These are phyloP conservation scores for Cucurbita ficifolia DNA, from an alignment of 306 rosid genomes.

Conservation along the genomic window DNA sequence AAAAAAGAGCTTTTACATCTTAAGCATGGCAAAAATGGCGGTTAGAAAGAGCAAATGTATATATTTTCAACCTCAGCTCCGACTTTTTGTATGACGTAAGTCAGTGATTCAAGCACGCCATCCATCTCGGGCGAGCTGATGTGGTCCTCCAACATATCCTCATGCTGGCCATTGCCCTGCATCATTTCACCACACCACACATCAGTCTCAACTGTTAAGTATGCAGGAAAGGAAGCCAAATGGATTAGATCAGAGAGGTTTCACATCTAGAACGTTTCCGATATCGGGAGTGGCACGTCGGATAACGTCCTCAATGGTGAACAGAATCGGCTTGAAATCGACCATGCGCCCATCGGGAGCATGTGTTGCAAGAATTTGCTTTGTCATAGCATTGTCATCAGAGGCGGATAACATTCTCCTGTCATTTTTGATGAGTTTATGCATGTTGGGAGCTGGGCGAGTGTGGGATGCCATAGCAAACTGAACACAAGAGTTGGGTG, in stretches of 20 bases:
- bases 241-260: slow-evolving; percentile 1
- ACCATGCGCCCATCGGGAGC: slow-evolving; percentile 40
- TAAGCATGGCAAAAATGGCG: not conserved
- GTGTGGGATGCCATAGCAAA: slow-evolving; percentile 22
- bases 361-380: slow-evolving; percentile 63
- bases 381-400: slow-evolving; percentile 58
- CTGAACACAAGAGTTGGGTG: not conserved
- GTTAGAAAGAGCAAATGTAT: not conserved
- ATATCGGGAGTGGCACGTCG: slow-evolving; percentile 24
- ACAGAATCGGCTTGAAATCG: slow-evolving; percentile 51
- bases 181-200: not conserved
- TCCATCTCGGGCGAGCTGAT: slow-evolving; percentile 26
- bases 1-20: not conserved
- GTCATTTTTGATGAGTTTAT: slow-evolving; percentile 17
- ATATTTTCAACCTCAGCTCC: slow-evolving; percentile 42
- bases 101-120: slow-evolving; percentile 32
- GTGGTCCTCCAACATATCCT: slow-evolving; percentile 26
- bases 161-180: slow-evolving; percentile 35
- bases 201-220: not conserved
- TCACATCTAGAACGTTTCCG: slow-evolving; percentile 20
- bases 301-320: slow-evolving; percentile 35
- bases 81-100: slow-evolving; percentile 55
- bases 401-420: slow-evolving; percentile 31
- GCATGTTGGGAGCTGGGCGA: slow-evolving; percentile 12
- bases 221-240: not conserved